phyloP scores from a whole-genome alignment of 2,329 filamentous ascomycete genomes.

The Colletotrichum liaoningense region DNA sequence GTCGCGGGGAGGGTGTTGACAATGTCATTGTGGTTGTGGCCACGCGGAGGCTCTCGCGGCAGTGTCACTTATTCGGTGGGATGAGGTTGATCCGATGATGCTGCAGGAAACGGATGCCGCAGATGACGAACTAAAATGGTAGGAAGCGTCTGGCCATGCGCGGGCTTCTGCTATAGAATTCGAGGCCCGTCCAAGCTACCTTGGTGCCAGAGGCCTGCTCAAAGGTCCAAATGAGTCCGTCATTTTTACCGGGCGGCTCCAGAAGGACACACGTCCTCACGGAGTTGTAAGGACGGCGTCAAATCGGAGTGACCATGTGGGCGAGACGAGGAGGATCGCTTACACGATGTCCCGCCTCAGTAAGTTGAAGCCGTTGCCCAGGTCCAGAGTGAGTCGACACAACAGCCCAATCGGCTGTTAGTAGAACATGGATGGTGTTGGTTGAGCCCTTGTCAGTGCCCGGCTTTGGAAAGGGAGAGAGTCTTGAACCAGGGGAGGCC shows the following conservation, averaged over 20 bases:
- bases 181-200: slow-evolving; percentile 3
- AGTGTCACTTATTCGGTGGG: not conserved
- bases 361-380: not conserved
- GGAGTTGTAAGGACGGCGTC: not conserved
- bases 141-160: not conserved
- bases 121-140: slow-evolving; percentile 6
- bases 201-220: not conserved
- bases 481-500: slow-evolving; percentile 7
- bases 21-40: not conserved
- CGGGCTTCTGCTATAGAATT: not conserved
- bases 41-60: not conserved
- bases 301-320: not conserved
- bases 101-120: slow-evolving; percentile 1
- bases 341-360: not conserved
- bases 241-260: not conserved
- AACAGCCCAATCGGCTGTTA: not conserved
- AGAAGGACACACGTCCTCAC: slow-evolving; percentile 2
- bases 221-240: not conserved
- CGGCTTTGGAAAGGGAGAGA: not conserved
- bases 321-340: not conserved
- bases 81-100: not conserved
- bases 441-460: not conserved
- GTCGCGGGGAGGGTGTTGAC: not conserved
- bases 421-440: not conserved
- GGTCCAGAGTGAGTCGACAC: not conserved